phyloP scores from a whole-genome alignment of 805 yeast genomes.

The Saccharomycopsis lassenensis region DNA sequence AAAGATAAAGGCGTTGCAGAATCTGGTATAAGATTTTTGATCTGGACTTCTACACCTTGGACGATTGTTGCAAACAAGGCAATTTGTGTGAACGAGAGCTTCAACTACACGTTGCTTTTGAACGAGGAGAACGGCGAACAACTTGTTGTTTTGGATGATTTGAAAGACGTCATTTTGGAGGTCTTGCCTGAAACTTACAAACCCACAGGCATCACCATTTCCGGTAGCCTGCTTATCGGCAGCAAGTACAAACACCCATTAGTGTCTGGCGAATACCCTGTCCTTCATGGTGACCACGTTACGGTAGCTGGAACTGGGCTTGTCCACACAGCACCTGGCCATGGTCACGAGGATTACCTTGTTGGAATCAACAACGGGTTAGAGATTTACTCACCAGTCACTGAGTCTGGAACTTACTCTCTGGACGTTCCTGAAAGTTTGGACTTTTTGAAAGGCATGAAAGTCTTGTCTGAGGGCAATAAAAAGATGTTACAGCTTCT shows the following conservation, averaged over 20 bases:
- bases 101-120: slow-evolving; percentile 45
- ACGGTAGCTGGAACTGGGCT: slow-evolving; percentile 85
- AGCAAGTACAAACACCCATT: slow-evolving; percentile 49
- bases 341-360: slow-evolving; percentile 87
- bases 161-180: slow-evolving; percentile 29
- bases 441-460: slow-evolving; percentile 38
- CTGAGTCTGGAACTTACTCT: slow-evolving; percentile 59
- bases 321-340: slow-evolving; percentile 97
- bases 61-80: slow-evolving; percentile 84
- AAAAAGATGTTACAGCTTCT: slow-evolving; percentile 34
- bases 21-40: slow-evolving; percentile 26
- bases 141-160: slow-evolving; percentile 46
- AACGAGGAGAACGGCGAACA: slow-evolving; percentile 27
- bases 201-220: slow-evolving; percentile 22
- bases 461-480: slow-evolving; percentile 55
- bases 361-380: slow-evolving; percentile 51
- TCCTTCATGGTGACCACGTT: slow-evolving; percentile 76
- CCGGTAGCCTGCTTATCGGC: slow-evolving; percentile 33
- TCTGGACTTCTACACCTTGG: slow-evolving; percentile 99
- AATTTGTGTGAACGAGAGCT: slow-evolving; percentile 51
- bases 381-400: slow-evolving; percentile 65
- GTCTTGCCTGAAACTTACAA: slow-evolving; percentile 12
- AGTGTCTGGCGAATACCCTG: slow-evolving; percentile 37
- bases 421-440: slow-evolving; percentile 38
- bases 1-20: not conserved